phyloP scores from a whole-genome alignment of 306 rosid genomes.

The Begonia masoniana region DNA sequence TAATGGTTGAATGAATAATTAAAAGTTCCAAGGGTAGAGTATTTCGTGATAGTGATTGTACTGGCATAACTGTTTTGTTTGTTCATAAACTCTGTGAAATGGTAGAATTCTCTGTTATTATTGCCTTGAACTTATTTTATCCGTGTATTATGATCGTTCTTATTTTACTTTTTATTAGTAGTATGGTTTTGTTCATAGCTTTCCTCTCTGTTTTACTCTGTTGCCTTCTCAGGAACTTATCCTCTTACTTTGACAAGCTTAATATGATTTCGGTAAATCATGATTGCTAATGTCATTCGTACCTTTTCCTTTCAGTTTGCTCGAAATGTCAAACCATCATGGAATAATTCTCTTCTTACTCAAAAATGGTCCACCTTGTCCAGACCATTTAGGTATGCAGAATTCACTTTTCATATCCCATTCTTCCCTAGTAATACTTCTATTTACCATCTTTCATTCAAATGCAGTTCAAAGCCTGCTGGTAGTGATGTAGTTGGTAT shows the following conservation, averaged over 20 bases:
- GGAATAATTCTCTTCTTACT: slow-evolving; percentile 13
- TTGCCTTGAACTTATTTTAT: too few relatives aligned
- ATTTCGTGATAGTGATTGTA: too few relatives aligned
- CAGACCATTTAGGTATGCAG: slow-evolving; percentile 55
- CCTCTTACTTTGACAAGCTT: not conserved
- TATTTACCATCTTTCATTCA: not conserved
- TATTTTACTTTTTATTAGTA: not conserved
- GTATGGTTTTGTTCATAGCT: not conserved
- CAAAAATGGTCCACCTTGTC: slow-evolving; percentile 47
- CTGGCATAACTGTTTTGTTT: too few relatives aligned
- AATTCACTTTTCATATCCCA: not conserved
- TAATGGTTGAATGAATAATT: too few relatives aligned
- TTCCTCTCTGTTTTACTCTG: not conserved
- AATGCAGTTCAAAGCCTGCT: slow-evolving; percentile 52
- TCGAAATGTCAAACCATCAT: slow-evolving; percentile 29
- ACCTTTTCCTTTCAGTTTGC: slow-evolving; percentile 28
- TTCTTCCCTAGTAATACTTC: not conserved
- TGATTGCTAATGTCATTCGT: too few relatives aligned
- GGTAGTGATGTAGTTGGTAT: slow-evolving; percentile 32
- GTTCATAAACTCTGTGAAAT: too few relatives aligned
- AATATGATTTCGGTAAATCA: too few relatives aligned
- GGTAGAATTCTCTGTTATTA: too few relatives aligned
- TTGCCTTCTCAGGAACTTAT: not conserved
- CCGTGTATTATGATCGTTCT: not conserved
- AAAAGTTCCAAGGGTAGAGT: too few relatives aligned